These are phyloP conservation scores for Rhipidocladum racemiflorum DNA, from an alignment of 176 grass and related monocot species.

Conservation along the genomic window DNA sequence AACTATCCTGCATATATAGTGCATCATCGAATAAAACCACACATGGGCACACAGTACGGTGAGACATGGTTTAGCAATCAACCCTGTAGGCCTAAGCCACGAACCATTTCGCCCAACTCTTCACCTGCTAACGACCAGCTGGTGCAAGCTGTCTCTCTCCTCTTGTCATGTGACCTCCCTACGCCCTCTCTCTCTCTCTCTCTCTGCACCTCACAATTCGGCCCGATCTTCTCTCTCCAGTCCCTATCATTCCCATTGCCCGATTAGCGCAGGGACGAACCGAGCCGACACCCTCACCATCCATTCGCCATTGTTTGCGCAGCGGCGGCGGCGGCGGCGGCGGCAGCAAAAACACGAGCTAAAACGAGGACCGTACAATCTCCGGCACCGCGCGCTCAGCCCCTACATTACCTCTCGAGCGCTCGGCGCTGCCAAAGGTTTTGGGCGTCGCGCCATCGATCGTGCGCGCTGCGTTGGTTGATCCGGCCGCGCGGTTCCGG, in stretches of 20 bases:
- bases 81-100: background rate
- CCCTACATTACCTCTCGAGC: conserved; percentile 24
- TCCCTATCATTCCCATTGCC: conserved; percentile 36
- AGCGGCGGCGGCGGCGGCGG: conserved; percentile 27
- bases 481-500: conserved; percentile 32
- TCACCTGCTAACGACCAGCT: conserved; percentile 41
- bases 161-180: conserved; percentile 49
- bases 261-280: conserved; percentile 16
- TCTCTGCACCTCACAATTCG: background rate
- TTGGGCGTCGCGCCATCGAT: conserved; percentile 43
- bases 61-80: background rate
- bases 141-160: conserved; percentile 70
- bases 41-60: background rate
- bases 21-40: background rate
- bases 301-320: conserved; percentile 9
- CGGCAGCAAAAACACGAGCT: conserved; percentile 17
- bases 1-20: too few relatives aligned
- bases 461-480: conserved; percentile 46
- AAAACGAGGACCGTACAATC: conserved; percentile 24
- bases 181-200: background rate
- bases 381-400: background rate
- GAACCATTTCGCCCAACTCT: background rate
- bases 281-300: background rate
- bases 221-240: background rate
- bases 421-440: conserved; percentile 3